Conservation (phyloP, 2,329 filamentous ascomycete genomes). For the Ophiocordyceps australis region DNA sequence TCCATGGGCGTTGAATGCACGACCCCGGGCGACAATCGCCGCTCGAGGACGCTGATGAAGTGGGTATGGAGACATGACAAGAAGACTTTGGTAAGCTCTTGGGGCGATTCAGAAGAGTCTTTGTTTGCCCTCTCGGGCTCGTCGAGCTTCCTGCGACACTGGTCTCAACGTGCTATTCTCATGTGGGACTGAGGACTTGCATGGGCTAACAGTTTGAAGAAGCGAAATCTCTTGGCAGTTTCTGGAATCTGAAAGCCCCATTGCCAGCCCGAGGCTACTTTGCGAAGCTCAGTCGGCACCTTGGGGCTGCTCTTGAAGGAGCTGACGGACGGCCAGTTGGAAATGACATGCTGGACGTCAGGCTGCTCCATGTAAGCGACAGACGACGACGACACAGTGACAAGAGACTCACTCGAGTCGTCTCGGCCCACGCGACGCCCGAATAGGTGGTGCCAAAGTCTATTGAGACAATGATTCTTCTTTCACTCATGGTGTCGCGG, state of each 20-base stretch:
- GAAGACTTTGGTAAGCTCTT: slow-evolving; percentile 20
- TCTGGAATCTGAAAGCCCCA: slow-evolving; percentile 31
- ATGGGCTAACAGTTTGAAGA: slow-evolving; percentile 28
- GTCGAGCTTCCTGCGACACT: slow-evolving; percentile 13
- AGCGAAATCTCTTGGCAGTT: slow-evolving; percentile 17
- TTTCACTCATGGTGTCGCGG: slow-evolving; percentile 11
- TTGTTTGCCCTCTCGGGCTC: slow-evolving; percentile 10
- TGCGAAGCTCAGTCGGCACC: slow-evolving; percentile 29
- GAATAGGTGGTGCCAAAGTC: slow-evolving; percentile 40
- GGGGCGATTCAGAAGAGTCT: slow-evolving; percentile 14
- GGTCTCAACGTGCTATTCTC: background rate
- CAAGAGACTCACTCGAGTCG: slow-evolving; percentile 13
- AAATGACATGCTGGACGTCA: slow-evolving; percentile 21
- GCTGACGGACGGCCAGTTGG: slow-evolving; percentile 21
- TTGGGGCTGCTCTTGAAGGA: slow-evolving; percentile 19
- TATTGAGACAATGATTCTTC: slow-evolving; percentile 30
- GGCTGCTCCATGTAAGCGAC: slow-evolving; percentile 11
- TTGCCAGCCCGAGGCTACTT: slow-evolving; percentile 19
- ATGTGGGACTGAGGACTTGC: background rate
- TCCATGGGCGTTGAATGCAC: slow-evolving; percentile 26
- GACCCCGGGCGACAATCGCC: slow-evolving; percentile 20
- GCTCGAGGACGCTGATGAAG: slow-evolving; percentile 23
- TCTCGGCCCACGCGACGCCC: slow-evolving; percentile 32
- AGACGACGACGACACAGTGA: background rate
- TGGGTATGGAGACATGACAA: slow-evolving; percentile 28